phyloP scores from a whole-genome alignment of 352 stramenopile species.

The Pythium rhizo-oryzae region DNA sequence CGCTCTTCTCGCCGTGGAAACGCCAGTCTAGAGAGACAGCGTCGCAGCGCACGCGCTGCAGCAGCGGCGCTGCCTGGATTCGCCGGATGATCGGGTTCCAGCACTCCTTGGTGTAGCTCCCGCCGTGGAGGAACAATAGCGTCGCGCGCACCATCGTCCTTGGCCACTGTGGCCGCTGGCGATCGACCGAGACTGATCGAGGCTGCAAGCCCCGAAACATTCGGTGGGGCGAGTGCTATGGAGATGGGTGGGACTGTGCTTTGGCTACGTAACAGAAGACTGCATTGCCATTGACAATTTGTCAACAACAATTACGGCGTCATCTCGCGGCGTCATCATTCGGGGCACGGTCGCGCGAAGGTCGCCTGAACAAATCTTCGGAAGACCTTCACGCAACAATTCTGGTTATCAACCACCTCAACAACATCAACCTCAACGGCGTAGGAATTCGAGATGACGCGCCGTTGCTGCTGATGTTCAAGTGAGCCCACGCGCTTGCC shows the following conservation, averaged over 20 bases:
- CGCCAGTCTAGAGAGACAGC: constrained; percentile 42
- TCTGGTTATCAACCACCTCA: too few species aligned
- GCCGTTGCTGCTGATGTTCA: constrained; percentile 14
- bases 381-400: neutral
- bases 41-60: constrained; percentile 30
- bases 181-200: neutral
- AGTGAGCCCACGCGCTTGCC: too few species aligned
- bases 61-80: constrained; percentile 28
- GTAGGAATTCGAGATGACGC: neutral
- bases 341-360: neutral
- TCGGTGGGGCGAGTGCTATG: too few species aligned
- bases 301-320: too few species aligned
- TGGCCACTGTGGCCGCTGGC: too few species aligned
- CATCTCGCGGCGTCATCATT: constrained; percentile 9
- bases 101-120: constrained; percentile 45
- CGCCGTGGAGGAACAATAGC: constrained; percentile 51
- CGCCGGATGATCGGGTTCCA: constrained; percentile 47
- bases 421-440: neutral
- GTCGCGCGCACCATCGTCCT: too few species aligned
- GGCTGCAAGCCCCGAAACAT: too few species aligned
- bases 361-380: constrained; percentile 5
- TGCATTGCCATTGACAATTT: neutral
- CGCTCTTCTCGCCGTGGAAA: constrained; percentile 42
- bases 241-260: neutral
- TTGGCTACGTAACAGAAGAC: constrained; percentile 17